phyloP scores from a whole-genome alignment of 371 early-diverging fungal species.

The Nematocida sp. region DNA sequence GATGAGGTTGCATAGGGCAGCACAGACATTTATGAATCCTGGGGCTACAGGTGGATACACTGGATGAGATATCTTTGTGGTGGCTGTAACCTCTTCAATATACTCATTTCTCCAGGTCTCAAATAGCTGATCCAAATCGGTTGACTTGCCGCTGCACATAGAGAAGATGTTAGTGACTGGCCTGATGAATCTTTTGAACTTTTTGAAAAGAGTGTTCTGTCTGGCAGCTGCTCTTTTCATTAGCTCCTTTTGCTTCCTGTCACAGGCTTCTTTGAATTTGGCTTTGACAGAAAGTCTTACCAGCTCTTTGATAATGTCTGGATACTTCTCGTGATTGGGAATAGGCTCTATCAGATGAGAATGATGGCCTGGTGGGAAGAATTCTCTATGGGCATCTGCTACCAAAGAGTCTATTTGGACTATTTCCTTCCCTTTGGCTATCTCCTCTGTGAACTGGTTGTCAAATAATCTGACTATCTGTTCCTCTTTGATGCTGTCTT shows the following conservation, averaged over 20 bases:
- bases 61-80: background rate
- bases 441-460: background rate
- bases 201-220: background rate
- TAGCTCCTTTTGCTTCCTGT: conserved; percentile 6
- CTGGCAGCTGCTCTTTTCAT: background rate
- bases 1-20: conserved; percentile 8
- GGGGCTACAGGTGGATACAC: conserved; percentile 19
- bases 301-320: background rate
- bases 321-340: background rate
- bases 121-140: background rate
- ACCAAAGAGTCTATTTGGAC: conserved; percentile 11
- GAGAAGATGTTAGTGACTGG: background rate
- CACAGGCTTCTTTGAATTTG: background rate
- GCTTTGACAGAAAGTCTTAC: background rate
- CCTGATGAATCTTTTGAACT: background rate
- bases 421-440: conserved; percentile 8
- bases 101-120: conserved; percentile 3
- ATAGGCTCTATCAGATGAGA: background rate
- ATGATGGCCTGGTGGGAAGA: background rate
- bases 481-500: background rate
- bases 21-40: conserved; percentile 18
- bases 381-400: conserved; percentile 12
- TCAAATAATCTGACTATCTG: background rate
- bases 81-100: background rate
- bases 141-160: background rate